These are phyloP conservation scores for Mikania micrantha DNA, from an alignment of 129 eudicot genomes.

Conservation along the genomic window DNA sequence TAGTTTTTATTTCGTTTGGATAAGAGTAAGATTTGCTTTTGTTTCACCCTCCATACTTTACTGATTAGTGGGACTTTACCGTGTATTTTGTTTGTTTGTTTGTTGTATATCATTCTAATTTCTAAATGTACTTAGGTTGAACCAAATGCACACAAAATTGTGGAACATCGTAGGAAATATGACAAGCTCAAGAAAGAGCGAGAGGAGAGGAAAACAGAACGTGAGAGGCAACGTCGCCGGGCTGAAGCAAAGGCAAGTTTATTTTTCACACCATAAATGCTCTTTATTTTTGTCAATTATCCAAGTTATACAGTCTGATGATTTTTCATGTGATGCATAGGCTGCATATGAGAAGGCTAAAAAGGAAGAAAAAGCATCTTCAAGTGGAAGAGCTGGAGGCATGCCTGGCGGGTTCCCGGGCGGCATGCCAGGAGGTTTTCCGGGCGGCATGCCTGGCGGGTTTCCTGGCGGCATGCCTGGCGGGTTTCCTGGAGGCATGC, in stretches of 20 bases:
- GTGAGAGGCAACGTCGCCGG: slow-evolving; percentile 70
- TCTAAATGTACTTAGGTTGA: slow-evolving; percentile 53
- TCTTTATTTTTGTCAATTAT: background rate
- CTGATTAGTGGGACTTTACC: no score
- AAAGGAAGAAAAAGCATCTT: slow-evolving; percentile 73
- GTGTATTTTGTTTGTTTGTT: no score
- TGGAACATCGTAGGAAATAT: slow-evolving; percentile 89
- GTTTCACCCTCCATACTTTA: no score
- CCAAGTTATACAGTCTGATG: background rate
- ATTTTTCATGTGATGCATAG: slow-evolving; percentile 22
- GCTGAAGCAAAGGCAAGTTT: slow-evolving; percentile 77
- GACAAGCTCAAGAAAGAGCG: slow-evolving; percentile 83
- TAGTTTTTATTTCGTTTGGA: no score
- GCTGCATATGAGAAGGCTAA: slow-evolving; percentile 94
- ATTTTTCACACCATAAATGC: background rate
- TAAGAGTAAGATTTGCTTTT: no score
- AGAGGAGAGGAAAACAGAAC: slow-evolving; percentile 61
- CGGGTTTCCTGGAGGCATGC: slow-evolving; percentile 60
- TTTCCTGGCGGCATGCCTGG: slow-evolving; percentile 37
- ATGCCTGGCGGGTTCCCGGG: slow-evolving; percentile 57
- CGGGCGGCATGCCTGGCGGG: slow-evolving; percentile 56
- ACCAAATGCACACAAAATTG: slow-evolving; percentile 91
- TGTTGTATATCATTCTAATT: background rate
- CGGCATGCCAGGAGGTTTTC: slow-evolving; percentile 53
- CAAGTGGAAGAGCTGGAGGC: slow-evolving; percentile 55